phyloP scores from a whole-genome alignment of 2,329 filamentous ascomycete genomes.

The Didymella keratinophila region DNA sequence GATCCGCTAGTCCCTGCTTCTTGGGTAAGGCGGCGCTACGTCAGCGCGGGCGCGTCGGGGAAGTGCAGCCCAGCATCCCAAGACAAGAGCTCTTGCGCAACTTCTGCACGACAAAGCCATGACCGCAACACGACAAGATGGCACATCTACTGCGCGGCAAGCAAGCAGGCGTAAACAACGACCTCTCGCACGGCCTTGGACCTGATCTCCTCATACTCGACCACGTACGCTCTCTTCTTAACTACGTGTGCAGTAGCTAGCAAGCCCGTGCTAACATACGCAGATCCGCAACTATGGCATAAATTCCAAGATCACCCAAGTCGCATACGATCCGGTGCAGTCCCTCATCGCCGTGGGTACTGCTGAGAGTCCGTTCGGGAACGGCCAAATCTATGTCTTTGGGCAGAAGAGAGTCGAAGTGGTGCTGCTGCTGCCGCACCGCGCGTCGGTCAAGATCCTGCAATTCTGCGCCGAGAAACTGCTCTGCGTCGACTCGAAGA shows the following conservation, averaged over 20 bases:
- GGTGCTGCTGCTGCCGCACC: slow-evolving; percentile 73
- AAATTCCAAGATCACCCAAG: slow-evolving; percentile 69
- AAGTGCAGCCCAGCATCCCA: slow-evolving; percentile 15
- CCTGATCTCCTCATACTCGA: slow-evolving; percentile 83
- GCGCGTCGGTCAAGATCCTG: slow-evolving; percentile 76
- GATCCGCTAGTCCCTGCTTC: slow-evolving; percentile 32
- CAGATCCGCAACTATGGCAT: slow-evolving; percentile 62
- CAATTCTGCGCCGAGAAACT: slow-evolving; percentile 89
- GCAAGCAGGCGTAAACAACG: slow-evolving; percentile 90
- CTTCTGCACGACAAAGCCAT: slow-evolving; percentile 34
- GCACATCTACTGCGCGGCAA: slow-evolving; percentile 88
- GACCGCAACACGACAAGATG: slow-evolving; percentile 63
- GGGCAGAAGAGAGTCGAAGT: slow-evolving; percentile 83
- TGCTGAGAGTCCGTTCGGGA: slow-evolving; percentile 82
- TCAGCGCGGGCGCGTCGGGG: slow-evolving; percentile 10
- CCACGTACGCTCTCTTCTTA: slow-evolving; percentile 63
- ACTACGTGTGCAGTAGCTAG: background rate
- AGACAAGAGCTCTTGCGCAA: slow-evolving; percentile 23
- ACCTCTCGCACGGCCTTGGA: slow-evolving; percentile 82
- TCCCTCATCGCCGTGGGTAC: slow-evolving; percentile 93
- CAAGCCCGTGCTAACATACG: slow-evolving; percentile 28
- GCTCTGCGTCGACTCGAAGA: slow-evolving; percentile 82
- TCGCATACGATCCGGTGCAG: slow-evolving; percentile 93
- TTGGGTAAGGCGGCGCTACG: slow-evolving; percentile 21
- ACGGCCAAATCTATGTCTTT: slow-evolving; percentile 87